These are phyloP conservation scores for Musa itinerans DNA, from an alignment of 176 grass and related monocot species.

Conservation along the genomic window DNA sequence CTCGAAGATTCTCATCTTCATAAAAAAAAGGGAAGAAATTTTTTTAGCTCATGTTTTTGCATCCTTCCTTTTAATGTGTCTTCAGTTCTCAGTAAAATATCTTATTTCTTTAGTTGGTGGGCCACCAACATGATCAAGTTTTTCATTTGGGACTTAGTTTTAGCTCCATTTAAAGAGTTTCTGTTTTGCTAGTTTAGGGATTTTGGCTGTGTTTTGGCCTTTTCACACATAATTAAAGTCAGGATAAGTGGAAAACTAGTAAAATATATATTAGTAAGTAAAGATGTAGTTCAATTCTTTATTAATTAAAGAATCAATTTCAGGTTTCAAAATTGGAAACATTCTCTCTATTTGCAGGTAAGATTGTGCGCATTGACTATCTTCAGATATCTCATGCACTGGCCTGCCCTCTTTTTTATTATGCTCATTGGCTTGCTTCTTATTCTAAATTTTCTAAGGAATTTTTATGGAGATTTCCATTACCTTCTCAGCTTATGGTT, in stretches of 20 bases:
- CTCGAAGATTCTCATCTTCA: too few relatives aligned
- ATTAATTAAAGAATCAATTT: too few relatives aligned
- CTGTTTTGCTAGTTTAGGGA: neutral
- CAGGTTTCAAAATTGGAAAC: too few relatives aligned
- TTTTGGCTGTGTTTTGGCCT: neutral
- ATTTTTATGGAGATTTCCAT: neutral
- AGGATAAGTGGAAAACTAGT: neutral
- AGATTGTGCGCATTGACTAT: too few relatives aligned
- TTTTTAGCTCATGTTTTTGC: neutral
- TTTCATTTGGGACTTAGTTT: neutral
- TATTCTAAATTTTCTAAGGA: neutral
- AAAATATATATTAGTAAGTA: too few relatives aligned
- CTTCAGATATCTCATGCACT: too few relatives aligned
- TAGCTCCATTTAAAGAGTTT: neutral
- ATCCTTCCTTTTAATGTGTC: neutral
- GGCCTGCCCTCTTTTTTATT: neutral
- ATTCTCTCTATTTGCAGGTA: too few relatives aligned
- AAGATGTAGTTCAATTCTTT: too few relatives aligned
- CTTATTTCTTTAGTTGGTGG: neutral
- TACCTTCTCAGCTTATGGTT: too few relatives aligned
- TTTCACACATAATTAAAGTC: neutral
- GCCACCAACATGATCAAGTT: neutral
- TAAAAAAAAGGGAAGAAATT: neutral
- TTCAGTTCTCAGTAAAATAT: neutral
- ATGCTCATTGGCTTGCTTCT: neutral